phyloP scores from a whole-genome alignment of 2,329 filamentous ascomycete species.

The Xylariomycetidae sp. region DNA sequence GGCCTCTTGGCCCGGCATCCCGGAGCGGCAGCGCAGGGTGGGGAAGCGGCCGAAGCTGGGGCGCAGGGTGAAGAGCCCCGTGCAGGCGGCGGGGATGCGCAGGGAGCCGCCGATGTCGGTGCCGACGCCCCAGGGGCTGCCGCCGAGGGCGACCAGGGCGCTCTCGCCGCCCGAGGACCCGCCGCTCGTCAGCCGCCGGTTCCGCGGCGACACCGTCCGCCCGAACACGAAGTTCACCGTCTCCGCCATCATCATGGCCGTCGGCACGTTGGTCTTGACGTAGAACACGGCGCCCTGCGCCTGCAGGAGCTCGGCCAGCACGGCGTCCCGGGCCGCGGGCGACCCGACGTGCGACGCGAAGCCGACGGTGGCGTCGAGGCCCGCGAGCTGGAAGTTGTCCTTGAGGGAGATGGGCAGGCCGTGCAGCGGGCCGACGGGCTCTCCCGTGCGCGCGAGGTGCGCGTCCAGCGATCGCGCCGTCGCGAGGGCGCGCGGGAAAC shows the following conservation, averaged over 20 bases:
- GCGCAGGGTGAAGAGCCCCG: constrained; percentile 23
- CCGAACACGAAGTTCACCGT: constrained; percentile 63
- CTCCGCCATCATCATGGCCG: constrained; percentile 66
- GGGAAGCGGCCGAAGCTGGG: constrained; percentile 55
- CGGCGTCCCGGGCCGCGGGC: constrained; percentile 42
- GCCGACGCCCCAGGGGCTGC: constrained; percentile 50
- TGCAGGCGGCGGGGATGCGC: constrained; percentile 29
- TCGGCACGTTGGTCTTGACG: constrained; percentile 55
- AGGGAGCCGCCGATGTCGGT: constrained; percentile 30
- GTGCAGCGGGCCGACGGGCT: constrained; percentile 58
- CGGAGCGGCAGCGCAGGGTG: constrained; percentile 47
- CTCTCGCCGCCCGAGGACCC: constrained; percentile 65
- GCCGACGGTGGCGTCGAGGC: constrained; percentile 58
- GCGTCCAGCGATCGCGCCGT: constrained; percentile 46
- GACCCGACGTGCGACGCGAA: constrained; percentile 58
- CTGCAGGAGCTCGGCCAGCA: constrained; percentile 37
- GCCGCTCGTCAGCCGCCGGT: constrained; percentile 55
- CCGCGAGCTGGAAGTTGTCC: constrained; percentile 62
- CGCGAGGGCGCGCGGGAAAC: constrained; percentile 47
- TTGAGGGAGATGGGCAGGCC: constrained; percentile 63
- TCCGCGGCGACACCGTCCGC: constrained; percentile 57
- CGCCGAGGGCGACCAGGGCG: constrained; percentile 55
- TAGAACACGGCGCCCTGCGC: constrained; percentile 49
- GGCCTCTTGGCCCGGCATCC: constrained; percentile 61
- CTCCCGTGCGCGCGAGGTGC: constrained; percentile 41